These are phyloP conservation scores for Leishmania martiniquensis DNA, from an alignment of 208 protist genomes.

Conservation along the genomic window DNA sequence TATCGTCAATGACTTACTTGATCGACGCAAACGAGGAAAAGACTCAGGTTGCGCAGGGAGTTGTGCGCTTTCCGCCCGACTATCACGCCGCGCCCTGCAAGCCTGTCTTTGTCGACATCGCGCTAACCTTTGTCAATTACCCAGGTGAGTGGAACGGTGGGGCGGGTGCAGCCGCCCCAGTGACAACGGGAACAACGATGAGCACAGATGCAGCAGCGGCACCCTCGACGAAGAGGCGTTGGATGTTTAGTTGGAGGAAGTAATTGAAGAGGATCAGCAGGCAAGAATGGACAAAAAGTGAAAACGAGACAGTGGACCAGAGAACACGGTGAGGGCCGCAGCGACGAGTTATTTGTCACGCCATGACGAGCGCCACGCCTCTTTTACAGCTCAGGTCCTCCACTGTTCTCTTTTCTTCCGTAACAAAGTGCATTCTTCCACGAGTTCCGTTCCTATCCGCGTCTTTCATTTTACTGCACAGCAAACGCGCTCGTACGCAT, in stretches of 20 bases:
- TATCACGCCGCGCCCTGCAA: slow-evolving; percentile 83
- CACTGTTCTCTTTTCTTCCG: too few relatives aligned
- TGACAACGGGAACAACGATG: slow-evolving; percentile 7
- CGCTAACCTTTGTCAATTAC: slow-evolving; percentile 79
- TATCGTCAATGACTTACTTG: slow-evolving; percentile 26
- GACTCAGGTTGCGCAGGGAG: slow-evolving; percentile 57
- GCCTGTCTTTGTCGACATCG: slow-evolving; percentile 87
- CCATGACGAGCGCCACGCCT: too few relatives aligned
- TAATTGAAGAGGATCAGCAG: too few relatives aligned
- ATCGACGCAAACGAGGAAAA: slow-evolving; percentile 37
- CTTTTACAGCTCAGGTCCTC: too few relatives aligned
- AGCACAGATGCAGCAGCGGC: not conserved
- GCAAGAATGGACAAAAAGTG: not conserved
- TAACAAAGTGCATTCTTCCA: not conserved
- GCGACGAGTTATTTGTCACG: too few relatives aligned
- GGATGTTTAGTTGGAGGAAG: slow-evolving; percentile 29
- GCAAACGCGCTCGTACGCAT: too few relatives aligned
- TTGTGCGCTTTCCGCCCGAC: slow-evolving; percentile 80
- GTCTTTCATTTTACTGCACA: too few relatives aligned
- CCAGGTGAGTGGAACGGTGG: slow-evolving; percentile 18
- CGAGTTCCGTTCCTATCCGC: too few relatives aligned
- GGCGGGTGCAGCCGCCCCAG: not conserved
- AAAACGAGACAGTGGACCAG: too few relatives aligned
- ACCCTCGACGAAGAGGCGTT: slow-evolving; percentile 20
- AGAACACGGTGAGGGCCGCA: too few relatives aligned